Percentiles rank a stretch among this genome's conserved stretches.
These are phyloP conservation scores for Arabidopsis arenosa DNA, from an alignment of 345 rosid genomes.

Conservation along the genomic window DNA sequence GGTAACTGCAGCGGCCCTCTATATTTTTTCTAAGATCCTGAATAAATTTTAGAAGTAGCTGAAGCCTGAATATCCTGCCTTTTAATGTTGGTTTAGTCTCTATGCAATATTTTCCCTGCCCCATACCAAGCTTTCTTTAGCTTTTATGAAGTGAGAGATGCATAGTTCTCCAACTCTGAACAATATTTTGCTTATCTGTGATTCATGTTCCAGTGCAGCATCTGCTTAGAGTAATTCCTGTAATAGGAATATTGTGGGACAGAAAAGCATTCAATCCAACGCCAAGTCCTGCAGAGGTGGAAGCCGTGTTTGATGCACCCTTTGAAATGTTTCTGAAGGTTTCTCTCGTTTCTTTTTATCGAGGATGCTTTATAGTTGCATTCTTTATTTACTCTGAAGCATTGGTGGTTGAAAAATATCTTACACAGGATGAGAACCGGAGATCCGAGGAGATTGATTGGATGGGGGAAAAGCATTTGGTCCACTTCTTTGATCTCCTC, in stretches of 20 bases:
- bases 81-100: conserved; percentile 3
- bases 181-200: not conserved
- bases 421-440: conserved; percentile 67
- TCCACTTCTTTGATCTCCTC: conserved; percentile 59
- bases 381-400: not conserved
- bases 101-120: not conserved
- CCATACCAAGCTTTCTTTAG: conserved; percentile 7
- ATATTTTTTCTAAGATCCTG: not conserved
- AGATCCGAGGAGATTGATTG: conserved; percentile 63
- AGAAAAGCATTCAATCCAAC: conserved; percentile 60
- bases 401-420: not conserved
- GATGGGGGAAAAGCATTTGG: conserved; percentile 57
- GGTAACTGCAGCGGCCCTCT: not conserved
- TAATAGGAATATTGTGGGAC: conserved; percentile 67
- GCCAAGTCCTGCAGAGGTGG: conserved; percentile 84
- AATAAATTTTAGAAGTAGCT: not conserved
- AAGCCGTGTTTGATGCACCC: conserved; percentile 76
- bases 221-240: conserved; percentile 78
- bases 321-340: conserved; percentile 86
- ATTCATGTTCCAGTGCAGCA: conserved; percentile 59
- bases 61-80: not conserved
- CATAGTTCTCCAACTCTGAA: no score
- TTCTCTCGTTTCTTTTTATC: conserved; percentile 21
- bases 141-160: conserved; percentile 5
- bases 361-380: conserved; percentile 18